A percentile compares a stretch with the other conserved stretches of the same genome.
Conservation (phyloP, 2,329 filamentous ascomycete species). For the Calonectria henricotiae region DNA sequence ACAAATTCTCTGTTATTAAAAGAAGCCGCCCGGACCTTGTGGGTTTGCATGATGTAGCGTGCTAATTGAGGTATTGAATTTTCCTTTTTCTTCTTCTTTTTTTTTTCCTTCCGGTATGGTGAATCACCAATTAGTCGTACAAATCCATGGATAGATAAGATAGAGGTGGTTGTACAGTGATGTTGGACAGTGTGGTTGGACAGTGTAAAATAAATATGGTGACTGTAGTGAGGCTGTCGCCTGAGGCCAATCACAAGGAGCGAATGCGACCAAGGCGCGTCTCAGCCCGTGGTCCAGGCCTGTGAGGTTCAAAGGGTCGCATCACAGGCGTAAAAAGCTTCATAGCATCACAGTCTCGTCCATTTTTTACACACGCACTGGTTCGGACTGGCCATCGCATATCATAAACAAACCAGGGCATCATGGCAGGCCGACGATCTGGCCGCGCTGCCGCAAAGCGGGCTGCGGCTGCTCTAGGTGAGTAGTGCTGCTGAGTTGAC, state of each 20-base stretch:
- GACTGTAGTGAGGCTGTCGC: slow-evolving; percentile 27
- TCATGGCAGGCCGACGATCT: slow-evolving; percentile 65
- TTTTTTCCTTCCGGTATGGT: too few species aligned
- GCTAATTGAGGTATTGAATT: too few species aligned
- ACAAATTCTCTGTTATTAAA: neutral
- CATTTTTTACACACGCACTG: slow-evolving; percentile 34
- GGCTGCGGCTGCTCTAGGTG: slow-evolving; percentile 70
- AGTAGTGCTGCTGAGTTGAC: slow-evolving; percentile 49
- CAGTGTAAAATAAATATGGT: slow-evolving; percentile 18
- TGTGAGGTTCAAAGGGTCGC: slow-evolving; percentile 24
- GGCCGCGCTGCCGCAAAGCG: slow-evolving; percentile 70
- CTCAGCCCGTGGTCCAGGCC: slow-evolving; percentile 48
- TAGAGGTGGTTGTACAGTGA: neutral
- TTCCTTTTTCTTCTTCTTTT: too few species aligned
- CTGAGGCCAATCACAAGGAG: slow-evolving; percentile 50
- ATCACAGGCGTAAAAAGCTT: slow-evolving; percentile 37
- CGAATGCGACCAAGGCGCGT: slow-evolving; percentile 50
- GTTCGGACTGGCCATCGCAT: slow-evolving; percentile 35
- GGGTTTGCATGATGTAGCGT: neutral
- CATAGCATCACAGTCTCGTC: slow-evolving; percentile 37
- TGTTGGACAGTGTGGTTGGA: slow-evolving; percentile 35
- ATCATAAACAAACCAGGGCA: slow-evolving; percentile 32
- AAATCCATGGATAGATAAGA: neutral
- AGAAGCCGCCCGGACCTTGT: neutral
- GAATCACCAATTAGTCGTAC: neutral